Conservation (phyloP, 306 rosid species). For the Dryas drummondii region DNA sequence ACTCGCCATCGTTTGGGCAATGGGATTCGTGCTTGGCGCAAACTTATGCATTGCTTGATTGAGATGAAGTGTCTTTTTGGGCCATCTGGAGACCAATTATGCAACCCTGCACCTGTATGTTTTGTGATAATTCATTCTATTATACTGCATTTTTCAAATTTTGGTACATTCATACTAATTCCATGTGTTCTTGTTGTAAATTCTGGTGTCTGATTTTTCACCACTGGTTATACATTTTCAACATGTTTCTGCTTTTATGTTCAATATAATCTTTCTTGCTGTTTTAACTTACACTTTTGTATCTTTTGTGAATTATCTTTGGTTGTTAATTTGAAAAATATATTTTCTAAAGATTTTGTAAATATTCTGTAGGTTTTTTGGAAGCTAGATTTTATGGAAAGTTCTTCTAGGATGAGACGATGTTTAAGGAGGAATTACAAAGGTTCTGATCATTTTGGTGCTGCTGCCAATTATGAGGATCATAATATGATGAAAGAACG, state of each 20-base stretch:
- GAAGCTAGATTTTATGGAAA: slow-evolving; percentile 97
- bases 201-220: neutral
- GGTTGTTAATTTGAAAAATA: neutral
- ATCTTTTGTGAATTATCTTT: neutral
- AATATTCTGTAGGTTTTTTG: slow-evolving; percentile 65
- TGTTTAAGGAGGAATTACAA: slow-evolving; percentile 74
- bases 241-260: neutral
- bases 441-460: slow-evolving; percentile 92
- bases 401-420: slow-evolving; percentile 86
- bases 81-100: slow-evolving; percentile 67
- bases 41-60: slow-evolving; percentile 73
- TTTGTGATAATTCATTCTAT: slow-evolving; percentile 19
- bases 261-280: neutral
- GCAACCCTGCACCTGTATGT: slow-evolving; percentile 79
- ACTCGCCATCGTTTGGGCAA: slow-evolving; percentile 56
- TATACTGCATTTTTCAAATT: slow-evolving; percentile 24
- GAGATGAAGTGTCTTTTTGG: slow-evolving; percentile 92
- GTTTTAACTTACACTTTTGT: neutral
- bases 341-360: slow-evolving; percentile 10
- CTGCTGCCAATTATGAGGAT: slow-evolving; percentile 82
- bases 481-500: slow-evolving; percentile 38
- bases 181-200: neutral
- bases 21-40: slow-evolving; percentile 89
- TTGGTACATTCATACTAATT: neutral
- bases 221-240: neutral